Percentiles rank a stretch among this genome's conserved stretches.
Evolutionary conservation across 306 rosid genomes (phyloP).

Genomic region (Acacia melanoxylon): DNA sequence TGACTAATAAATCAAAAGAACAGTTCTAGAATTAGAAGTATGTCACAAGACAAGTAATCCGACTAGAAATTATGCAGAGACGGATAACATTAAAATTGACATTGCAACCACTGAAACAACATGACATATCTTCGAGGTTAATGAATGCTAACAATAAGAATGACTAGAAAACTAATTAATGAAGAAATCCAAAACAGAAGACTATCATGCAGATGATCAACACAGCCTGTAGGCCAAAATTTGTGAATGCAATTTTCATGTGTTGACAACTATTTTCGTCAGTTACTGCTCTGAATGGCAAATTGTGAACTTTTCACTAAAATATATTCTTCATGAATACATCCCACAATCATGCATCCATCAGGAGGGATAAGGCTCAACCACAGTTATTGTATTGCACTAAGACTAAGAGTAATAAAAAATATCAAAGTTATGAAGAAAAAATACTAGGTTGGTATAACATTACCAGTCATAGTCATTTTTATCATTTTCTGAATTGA

Average conservation of each 20-base stretch:
- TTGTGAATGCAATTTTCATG: not conserved
- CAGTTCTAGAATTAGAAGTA: not conserved
- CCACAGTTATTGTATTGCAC: conserved; percentile 1
- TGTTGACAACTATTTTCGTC: not conserved
- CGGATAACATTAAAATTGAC: not conserved
- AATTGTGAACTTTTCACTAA: not conserved
- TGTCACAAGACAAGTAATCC: not conserved
- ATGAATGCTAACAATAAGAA: not conserved
- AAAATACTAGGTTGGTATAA: not conserved
- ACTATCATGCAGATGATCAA: not conserved
- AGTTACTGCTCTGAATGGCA: conserved; percentile 10
- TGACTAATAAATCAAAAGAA: not conserved
- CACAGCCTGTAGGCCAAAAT: not conserved
- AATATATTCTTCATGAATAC: conserved; percentile 10
- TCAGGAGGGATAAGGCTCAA: not conserved
- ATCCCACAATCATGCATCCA: conserved; percentile 13
- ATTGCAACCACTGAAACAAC: not conserved
- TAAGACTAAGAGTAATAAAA: conserved; percentile 4
- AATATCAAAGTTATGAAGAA: conserved; percentile 2
- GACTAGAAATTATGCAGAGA: not conserved
- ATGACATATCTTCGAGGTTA: not conserved
- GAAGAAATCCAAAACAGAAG: not conserved
- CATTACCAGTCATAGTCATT: conserved; percentile 94
- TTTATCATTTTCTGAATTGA: conserved; percentile 79
- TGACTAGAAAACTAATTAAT: not conserved